Conservation (phyloP, 208 protist species). For the Naegleria lovaniensis region DNA sequence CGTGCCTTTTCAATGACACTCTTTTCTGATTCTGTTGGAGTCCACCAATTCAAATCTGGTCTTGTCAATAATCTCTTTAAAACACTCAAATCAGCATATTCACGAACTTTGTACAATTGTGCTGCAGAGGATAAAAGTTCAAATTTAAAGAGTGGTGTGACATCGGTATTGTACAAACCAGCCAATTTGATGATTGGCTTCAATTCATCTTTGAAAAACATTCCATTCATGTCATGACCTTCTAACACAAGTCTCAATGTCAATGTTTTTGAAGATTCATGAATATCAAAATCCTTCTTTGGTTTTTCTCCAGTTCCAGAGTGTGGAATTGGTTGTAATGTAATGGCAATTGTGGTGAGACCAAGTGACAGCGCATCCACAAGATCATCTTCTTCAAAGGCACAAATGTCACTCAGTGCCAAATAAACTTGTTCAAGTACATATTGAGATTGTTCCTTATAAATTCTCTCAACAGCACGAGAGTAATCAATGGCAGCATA, state of each 20-base stretch:
- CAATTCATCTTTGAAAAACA: background rate
- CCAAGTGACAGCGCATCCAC: background rate
- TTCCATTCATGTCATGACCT: background rate
- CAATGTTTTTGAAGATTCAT: background rate
- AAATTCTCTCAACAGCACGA: background rate
- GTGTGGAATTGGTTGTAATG: background rate
- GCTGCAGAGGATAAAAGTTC: background rate
- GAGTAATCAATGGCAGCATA: constrained; percentile 1
- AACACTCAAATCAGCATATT: background rate
- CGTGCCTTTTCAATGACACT: background rate
- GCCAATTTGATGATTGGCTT: constrained; percentile 5
- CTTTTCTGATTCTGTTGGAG: background rate
- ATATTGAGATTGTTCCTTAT: background rate
- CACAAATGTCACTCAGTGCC: background rate
- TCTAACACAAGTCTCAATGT: background rate
- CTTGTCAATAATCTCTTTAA: background rate
- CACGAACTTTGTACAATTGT: background rate
- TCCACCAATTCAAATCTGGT: background rate
- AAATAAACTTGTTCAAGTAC: background rate
- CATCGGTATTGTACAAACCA: background rate
- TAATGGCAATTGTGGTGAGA: background rate
- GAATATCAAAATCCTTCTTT: constrained; percentile 13
- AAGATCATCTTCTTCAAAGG: constrained; percentile 3
- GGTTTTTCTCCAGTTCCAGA: background rate
- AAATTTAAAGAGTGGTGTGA: background rate